Evolutionary conservation across 1,284 basidiomycete genomes (phyloP), one percentile per base, ranked within the genome.

Genomic region (Apiotrichum porosum): DNA sequence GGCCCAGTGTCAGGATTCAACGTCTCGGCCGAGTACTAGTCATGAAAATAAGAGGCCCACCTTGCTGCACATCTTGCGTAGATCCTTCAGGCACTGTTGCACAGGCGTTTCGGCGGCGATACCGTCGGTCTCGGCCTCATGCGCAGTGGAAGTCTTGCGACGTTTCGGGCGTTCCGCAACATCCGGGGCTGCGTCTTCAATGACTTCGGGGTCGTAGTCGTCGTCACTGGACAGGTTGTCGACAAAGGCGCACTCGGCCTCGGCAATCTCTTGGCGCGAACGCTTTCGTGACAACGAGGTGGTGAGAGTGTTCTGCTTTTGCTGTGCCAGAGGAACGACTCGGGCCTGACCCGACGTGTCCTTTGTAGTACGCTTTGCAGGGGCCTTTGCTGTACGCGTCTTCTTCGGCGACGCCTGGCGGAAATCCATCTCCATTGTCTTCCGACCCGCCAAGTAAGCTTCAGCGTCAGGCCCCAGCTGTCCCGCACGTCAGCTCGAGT

Each of bases 121-220:
- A 84, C 83, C 31, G 88, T 75, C 39, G 84, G 77, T 23, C 13
- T 35, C 35, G 6, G 14, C 17, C 2, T 23, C 28, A 6, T n/a
- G n/a, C n/a, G n/a, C n/a, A n/a, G n/a, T n/a, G n/a, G n/a, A n/a
- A n/a, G n/a, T n/a, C n/a, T n/a, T n/a, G n/a, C n/a, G n/a, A n/a
- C n/a, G n/a, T n/a, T n/a, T n/a, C n/a, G 18, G 9, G 26, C 50
- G 88, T 85, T 63, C 42, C 30, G 32, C 44, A 15, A 22, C 23
- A 22, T 30, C 34, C 9, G 2, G 88, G 91, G 94, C 94, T 14
- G n/a, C n/a, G 45, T 46, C 43, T 2, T 50, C 49, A 18, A 40
- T 44, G 26, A 28, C 26, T 12, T 28, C 26, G 0, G 43, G 48
- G 15, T 40, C 54, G 19, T 52, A 48, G 13, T 59, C 67, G 43